Base-by-base conservation (phyloP, 2,329 filamentous ascomycete species). In the Penicillium sp. region DNA sequence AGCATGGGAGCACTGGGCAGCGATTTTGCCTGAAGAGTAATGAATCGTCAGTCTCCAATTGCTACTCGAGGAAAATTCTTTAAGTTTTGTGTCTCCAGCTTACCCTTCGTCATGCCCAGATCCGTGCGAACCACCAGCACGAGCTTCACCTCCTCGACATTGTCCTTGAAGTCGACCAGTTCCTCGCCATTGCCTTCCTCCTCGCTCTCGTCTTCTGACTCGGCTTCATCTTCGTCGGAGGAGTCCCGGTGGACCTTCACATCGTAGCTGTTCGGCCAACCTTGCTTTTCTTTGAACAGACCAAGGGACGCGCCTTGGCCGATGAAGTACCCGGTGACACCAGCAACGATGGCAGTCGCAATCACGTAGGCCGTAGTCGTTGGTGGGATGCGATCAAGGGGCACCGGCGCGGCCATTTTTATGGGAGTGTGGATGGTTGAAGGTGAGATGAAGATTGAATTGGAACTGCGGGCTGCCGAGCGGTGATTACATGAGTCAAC, bases 31-130 rank as follows among this genome's bases (percentile, higher is more conserved):
- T 95, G 48, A 5, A 22, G 9, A 22, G 5, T 5, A 22, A 22
- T 5, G 18, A 5, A 5, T 5, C 9, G 18, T 22, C 18, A 22
- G 18, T n/a, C n/a, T n/a, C n/a, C n/a, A n/a, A n/a, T n/a, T n/a
- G n/a, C n/a, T n/a, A n/a, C n/a, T n/a, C n/a, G n/a, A n/a, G n/a
- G n/a, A n/a, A n/a, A n/a, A n/a, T n/a, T n/a, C n/a, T n/a, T n/a
- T n/a, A n/a, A n/a, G n/a, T n/a, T n/a, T n/a, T n/a, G n/a, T n/a
- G n/a, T n/a, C n/a, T 22, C 9, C 18, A 22, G 62, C 72, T 28
- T 71, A 92, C 90, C 90, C 70, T 95, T 96, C 7, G 85, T 92
- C 92, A 98, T 98, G 55, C 90, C 90, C 55, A 98, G 67, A 68
- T 98, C 92, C 12, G 87, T 95, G 59, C 92, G 73, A 38, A 96